Evolutionary conservation across 176 grass and related monocot genomes (phyloP), one percentile per base, ranked within the genome.

Genomic region (Oryza officinalis): DNA sequence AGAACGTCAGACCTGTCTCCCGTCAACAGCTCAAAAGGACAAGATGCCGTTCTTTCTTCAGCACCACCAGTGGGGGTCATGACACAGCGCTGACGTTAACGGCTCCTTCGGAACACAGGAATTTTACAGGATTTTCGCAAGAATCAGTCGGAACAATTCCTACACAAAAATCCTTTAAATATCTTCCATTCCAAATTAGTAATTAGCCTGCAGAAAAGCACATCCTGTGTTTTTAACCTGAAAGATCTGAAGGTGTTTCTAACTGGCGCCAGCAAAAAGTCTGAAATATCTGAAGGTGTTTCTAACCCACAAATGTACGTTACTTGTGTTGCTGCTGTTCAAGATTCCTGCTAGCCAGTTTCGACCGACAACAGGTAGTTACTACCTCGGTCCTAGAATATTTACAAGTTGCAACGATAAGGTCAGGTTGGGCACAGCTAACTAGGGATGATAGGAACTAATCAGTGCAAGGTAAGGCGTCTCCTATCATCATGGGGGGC

Each of bases 1-100:
- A 31, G 15, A 32, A 43, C 32, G 64, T 17, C 72, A 28, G n/a
- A 28, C 67, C 8, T 73, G 45, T 45, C 25, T 10, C 5, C 15
- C 37, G 65, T 32, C 0, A 75, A 88, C 67, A 83, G 65, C 57
- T 86, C 57, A 12, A 25, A 25, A 41, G 20, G 46, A 72, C 20
- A 71, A 77, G 44, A 63, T 85, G 78, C 12, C 78, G 2, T 73
- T 31, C 64, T 30, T 63, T 8, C 65, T 63, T 8, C 65, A 65
- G 30, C 28, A 71, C 60, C n/a, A n/a, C n/a, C n/a, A n/a, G n/a
- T 31, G 41, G 1, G 1, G 50, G 18, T 54, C 50, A 54, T 22
- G 50, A 57, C 57, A n/a, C 9, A 61, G 0, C 11, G 57, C 22
- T 61, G 57, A 61, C n/a, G 57, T 61, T 25, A 25, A 23, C 57